These are phyloP conservation scores for Cordia subcordata DNA, from an alignment of 257 asterid species.

Conservation along the genomic window DNA sequence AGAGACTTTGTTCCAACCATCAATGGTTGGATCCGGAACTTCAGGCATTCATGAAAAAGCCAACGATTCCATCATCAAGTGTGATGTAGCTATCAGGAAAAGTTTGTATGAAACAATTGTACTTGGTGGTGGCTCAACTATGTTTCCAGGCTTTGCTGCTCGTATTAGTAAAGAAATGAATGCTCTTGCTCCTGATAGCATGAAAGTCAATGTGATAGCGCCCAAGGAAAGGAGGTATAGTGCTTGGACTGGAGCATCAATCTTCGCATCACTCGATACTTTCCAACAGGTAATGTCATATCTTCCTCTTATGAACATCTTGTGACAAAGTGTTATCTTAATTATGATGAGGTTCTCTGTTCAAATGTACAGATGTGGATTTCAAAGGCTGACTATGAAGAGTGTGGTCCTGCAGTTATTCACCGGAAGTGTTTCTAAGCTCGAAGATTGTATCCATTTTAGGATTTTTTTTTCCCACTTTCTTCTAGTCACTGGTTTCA, in stretches of 20 bases:
- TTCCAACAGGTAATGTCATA: not conserved
- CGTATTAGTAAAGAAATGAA: not conserved
- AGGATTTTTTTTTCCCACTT: not conserved
- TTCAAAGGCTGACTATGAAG: not conserved
- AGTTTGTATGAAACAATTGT: not conserved
- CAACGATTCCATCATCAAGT: not conserved
- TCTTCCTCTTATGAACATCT: too few species aligned
- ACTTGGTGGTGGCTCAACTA: not conserved
- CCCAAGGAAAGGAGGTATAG: not conserved
- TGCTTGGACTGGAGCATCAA: not conserved
- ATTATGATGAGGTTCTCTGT: not conserved
- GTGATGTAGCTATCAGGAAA: not conserved
- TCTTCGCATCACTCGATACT: too few species aligned
- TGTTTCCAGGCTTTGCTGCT: not conserved
- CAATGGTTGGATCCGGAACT: not conserved
- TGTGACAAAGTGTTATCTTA: too few species aligned
- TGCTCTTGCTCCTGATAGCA: not conserved
- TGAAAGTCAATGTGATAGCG: not conserved
- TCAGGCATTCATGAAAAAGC: not conserved
- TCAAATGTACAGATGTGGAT: not conserved
- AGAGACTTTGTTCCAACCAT: not conserved
- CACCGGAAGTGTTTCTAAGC: not conserved
- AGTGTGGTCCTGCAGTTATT: not conserved
- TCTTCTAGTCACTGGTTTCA: not conserved
- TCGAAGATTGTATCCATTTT: not conserved